Evolutionary conservation across 345 rosid species (phyloP), one percentile per base, ranked within the genome.

Genomic region (Lumnitzera littorea): DNA sequence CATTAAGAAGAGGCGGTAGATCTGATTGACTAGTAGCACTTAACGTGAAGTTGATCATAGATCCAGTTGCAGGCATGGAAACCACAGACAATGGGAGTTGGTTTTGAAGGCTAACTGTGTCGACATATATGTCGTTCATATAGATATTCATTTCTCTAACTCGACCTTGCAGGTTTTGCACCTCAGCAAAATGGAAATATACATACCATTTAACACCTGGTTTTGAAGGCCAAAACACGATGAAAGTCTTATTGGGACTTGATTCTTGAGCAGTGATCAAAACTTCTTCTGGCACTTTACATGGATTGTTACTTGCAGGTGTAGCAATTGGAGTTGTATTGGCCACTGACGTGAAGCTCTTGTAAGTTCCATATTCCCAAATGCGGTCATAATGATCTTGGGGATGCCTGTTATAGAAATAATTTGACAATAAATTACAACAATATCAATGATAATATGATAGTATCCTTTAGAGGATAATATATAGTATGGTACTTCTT

Each of bases 1-100:
- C 84, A 62, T 77, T 77, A 46, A 82, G 74, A 24, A 74, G 64
- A 5, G 78, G 82, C 48, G 78, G 74, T 50, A 68, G 66, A 13
- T 63, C 65, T 5, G 62, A 50, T 3, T 0, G 47, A 5, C 23
- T 17, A 0, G 63, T 25, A 2, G 63, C 46, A 11, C 2, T n/a
- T 25, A 54, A 0, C 4, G 15, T 0, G 0, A 50, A 4, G 15
- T 0, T 29, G 20, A 55, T 24, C 14, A 0, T 1, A 3, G 3
- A 4, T n/a, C 23, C 49, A 7, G 11, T 5, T 27, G n/a, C 4
- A 13, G 11, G 5, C 11, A 13, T 12, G 7, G 64, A 25, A 2
- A 0, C 12, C 23, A 66, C 0, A 3, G 63, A 41, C 16, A 43
- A 8, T 0, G 62, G 41, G 51, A 4, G 24, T 15, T 43, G 50